Conservation (phyloP, 2,329 filamentous ascomycete genomes). For the Tolypocladium album region DNA sequence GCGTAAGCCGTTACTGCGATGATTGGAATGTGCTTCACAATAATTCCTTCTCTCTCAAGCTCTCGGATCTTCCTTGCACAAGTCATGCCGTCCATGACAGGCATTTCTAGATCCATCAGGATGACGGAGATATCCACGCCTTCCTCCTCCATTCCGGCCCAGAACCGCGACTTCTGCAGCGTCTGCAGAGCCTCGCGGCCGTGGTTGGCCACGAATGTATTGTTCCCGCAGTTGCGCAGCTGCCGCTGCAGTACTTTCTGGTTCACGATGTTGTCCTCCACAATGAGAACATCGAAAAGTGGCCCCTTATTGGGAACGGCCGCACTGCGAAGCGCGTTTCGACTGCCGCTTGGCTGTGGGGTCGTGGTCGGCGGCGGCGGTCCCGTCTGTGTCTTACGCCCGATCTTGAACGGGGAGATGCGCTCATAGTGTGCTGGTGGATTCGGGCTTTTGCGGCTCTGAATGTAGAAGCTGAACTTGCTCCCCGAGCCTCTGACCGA, state of each 20-base stretch:
- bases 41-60: constrained; percentile 50
- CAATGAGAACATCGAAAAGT: constrained; percentile 47
- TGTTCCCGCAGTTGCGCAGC: constrained; percentile 48
- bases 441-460: constrained; percentile 44
- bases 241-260: constrained; percentile 53
- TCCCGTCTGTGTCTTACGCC: constrained; percentile 14
- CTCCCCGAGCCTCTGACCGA: constrained; percentile 58
- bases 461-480: constrained; percentile 69
- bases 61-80: constrained; percentile 60
- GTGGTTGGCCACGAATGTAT: constrained; percentile 53
- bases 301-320: constrained; percentile 8
- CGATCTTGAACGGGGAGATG: constrained; percentile 24
- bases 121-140: constrained; percentile 53
- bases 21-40: constrained; percentile 59
- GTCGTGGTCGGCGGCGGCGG: constrained; percentile 7
- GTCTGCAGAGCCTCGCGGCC: constrained; percentile 51
- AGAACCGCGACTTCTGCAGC: constrained; percentile 44
- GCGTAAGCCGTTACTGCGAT: constrained; percentile 80
- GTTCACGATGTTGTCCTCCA: constrained; percentile 59
- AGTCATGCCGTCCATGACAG: constrained; percentile 71
- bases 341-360: constrained; percentile 9
- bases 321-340: neutral
- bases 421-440: constrained; percentile 26
- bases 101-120: constrained; percentile 77
- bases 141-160: constrained; percentile 34